Evolutionary conservation across 176 grass and related monocot species (phyloP), one percentile per base, ranked within the genome.

Genomic region (Cocos nucifera): DNA sequence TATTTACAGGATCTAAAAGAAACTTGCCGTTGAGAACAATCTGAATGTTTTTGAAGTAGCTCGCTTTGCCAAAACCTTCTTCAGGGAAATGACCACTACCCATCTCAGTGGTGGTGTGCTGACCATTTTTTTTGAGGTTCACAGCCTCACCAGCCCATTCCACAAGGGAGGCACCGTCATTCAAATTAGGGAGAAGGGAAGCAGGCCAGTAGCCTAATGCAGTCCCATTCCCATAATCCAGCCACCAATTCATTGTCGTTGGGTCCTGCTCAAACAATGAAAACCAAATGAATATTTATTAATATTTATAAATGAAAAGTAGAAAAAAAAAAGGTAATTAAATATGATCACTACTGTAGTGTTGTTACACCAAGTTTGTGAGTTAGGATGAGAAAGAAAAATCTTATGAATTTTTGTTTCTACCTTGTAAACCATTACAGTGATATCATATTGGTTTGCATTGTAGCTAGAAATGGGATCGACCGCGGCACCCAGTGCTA

Each of bases 391-490:
- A 23, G 4, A 29, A 5, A 29, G 0, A 29, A 29, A 29, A 29
- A 29, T 29, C 28, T 5, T 28, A 9, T 27, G 20, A 55, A 22
- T 63, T 64, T 66, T 25, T 22, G 55, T 39, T 78, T 19, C 75
- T 83, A 97, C 92, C 92, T 91, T 91, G 87, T 87, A 97, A 66
- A 97, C 80, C 27, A 97, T 66, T 82, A 97, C 78, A 50, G 87
- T 97, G 78, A 97, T 88, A 74, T 97, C 92, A 67, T 97, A 97
- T 64, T 97, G 92, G 56, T 78, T 83, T 22, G 83, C 78, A 23
- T 56, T 71, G 56, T 87, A 97, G 63, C 72, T 77, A 16, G 92
- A 97, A 78, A 83, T 75, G 35, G 87, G 92, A 69, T 57, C 90
- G 79, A 97, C 91, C 71, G 78, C 88, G 19, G 92, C 92, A 12